Evolutionary conservation across 768 basidiomycete species (phyloP), one percentile per base, ranked within the genome.

Genomic region (Russula brevipes): DNA sequence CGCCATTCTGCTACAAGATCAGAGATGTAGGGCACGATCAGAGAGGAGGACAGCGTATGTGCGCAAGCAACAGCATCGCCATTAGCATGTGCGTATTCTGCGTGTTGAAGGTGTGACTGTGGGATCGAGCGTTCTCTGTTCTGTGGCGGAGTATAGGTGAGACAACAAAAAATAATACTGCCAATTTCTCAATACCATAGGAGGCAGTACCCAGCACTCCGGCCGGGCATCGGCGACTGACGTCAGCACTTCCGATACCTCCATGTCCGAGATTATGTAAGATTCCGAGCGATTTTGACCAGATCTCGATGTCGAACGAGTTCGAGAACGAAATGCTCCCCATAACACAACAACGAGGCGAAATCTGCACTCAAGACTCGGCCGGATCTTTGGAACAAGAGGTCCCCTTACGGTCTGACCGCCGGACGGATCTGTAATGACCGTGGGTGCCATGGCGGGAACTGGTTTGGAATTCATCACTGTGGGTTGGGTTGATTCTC

Each of bases 391-490:
- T 60, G 16, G 30, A 5, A 35, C 6, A 44, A 54, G 11, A 57
- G 11, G 49, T 10, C 19, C 8, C 57, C 7, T 35, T 24, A 24
- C 31, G 42, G 59, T 9, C 51, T 60, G 59, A 60, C 60, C 38
- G 60, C 53, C 53, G 60, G 59, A 19, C 45, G 38, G 53, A 61
- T 54, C 60, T 54, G 59, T 38, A 19, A 50, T 38, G 57, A 39
- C 46, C 44, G 44, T 52, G 35, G 38, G 54, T 9, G 9, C 33
- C 2, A 11, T 5, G 24, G 36, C n/a, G 17, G 36, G 30, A 45
- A 35, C 19, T 45, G 17, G 9, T 45, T 49, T 17, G 42, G 36
- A 60, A 60, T 54, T 45, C 52, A 42, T 3, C 10, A 24, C 38
- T 50, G 16, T 24, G 24, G 24, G 24, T 24, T 24, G 24, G 24